Evolutionary conservation across 176 grass and related monocot genomes (phyloP).

Genomic region (Sorghum bicolor): Sorghum_bicolor_NCBIv3 NC_012870.2:7497001-7497500

Average conservation of each 20-base stretch:
- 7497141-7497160: background rate
- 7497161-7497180: background rate
- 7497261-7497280: slow-evolving; percentile 94
- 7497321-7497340: background rate
- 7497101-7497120: slow-evolving; percentile 98
- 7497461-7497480: slow-evolving; percentile 81
- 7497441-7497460: slow-evolving; percentile 94
- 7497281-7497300: slow-evolving; percentile 88
- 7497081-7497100: slow-evolving; percentile 88
- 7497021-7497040: background rate
- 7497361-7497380: slow-evolving; percentile 93
- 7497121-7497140: slow-evolving; percentile 50
- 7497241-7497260: slow-evolving; percentile 90
- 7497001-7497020: background rate
- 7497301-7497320: slow-evolving; percentile 21
- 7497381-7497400: slow-evolving; percentile 88
- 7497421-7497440: slow-evolving; percentile 79
- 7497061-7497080: slow-evolving; percentile 92
- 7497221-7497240: background rate
- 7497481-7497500: slow-evolving; percentile 82
- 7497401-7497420: slow-evolving; percentile 80
- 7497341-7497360: background rate
- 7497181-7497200: slow-evolving; percentile 9
- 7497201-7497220: background rate
- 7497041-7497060: background rate